Base-by-base conservation (phyloP, 106 monocot species). In the Agapanthus africanus region DNA sequence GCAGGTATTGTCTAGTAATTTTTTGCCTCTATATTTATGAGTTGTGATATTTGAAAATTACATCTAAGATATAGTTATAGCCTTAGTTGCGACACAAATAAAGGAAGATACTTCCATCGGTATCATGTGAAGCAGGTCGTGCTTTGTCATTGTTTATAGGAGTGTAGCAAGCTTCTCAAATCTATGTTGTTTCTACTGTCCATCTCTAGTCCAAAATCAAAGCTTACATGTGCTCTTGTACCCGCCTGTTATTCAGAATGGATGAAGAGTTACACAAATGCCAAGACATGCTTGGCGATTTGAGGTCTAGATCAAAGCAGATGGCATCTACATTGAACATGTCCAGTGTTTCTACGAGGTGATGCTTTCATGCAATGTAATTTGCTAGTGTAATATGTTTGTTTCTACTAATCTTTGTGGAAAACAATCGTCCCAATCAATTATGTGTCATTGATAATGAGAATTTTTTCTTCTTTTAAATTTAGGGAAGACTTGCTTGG, bases 321-420 rank as follows among this genome's bases (percentile, higher is more conserved):
- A 79, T 86, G 79, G 83, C 71, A 28, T 77, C 85, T 32, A 44
- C 76, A 22, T 73, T 93, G 37, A 93, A 85, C 65, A 86, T 80
- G 86, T 79, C 83, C 59, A 80, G 79, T 70, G 73, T 84, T 66
- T 80, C 79, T 23, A 84, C 59, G 27, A 92, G 92, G 92, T 92
- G 47, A 52, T 30, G 13, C 36, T 54, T 46, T 40, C 23, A 40
- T 39, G 9, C 39, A 39, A n/a, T n/a, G n/a, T n/a, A n/a, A n/a
- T n/a, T n/a, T n/a, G n/a, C n/a, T n/a, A 6, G 23, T 22, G 11
- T 37, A 23, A 22, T 39, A n/a, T n/a, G n/a, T n/a, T 47, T n/a
- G n/a, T n/a, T n/a, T n/a, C n/a, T n/a, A n/a, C n/a, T n/a, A 32
- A 8, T 14, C 31, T 59, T 59, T 13, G 3, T 59, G 15, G 15